Evolutionary conservation across 176 grass and related monocot species (phyloP), one percentile per base, ranked within the genome.

Genomic region (Eragrostis curvula): DNA sequence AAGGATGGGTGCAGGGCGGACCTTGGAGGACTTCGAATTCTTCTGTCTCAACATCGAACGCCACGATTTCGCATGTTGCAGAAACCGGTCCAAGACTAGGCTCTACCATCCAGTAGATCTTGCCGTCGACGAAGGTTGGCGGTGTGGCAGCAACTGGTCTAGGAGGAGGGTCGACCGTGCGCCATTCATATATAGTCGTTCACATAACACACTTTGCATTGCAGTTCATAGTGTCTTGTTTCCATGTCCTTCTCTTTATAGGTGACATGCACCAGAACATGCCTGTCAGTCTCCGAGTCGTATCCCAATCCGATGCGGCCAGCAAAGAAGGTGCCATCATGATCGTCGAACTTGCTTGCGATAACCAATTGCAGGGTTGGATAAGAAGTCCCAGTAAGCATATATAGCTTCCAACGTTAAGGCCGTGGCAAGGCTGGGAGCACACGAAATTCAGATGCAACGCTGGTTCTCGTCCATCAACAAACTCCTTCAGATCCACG

Each of bases 71-170:
- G 0, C 68, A 82, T 30, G 11, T 61, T 72, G 28, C 25, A 32
- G 79, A 82, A 60, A 48, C 21, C 39, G 56, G 27, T 61, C 67
- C 68, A 23, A 82, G 68, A 30, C 71, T n/a, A 48, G 79, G 55
- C 12, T 82, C 79, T 24, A 82, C 67, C 79, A 82, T 72, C 67
- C 67, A 82, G 42, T 82, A 82, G 42, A 82, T 82, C 57, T 72
- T 82, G 7, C 42, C 42, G 24, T 44, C 55, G 53, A 30, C 79
- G 7, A 48, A 82, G 27, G 52, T 44, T 0, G 79, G 79, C 12
- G 79, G 27, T 7, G 45, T 70, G 57, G 12, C 42, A 16, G 68
- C 68, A 36, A 82, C 57, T 11, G 79, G 68, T 61, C 68, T 82
- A 62, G 68, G 12, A 71, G 79, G 68, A 71, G 67, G 79, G 24